phyloP scores from a whole-genome alignment of 306 rosid genomes.

The Ochetophila trinervis region DNA sequence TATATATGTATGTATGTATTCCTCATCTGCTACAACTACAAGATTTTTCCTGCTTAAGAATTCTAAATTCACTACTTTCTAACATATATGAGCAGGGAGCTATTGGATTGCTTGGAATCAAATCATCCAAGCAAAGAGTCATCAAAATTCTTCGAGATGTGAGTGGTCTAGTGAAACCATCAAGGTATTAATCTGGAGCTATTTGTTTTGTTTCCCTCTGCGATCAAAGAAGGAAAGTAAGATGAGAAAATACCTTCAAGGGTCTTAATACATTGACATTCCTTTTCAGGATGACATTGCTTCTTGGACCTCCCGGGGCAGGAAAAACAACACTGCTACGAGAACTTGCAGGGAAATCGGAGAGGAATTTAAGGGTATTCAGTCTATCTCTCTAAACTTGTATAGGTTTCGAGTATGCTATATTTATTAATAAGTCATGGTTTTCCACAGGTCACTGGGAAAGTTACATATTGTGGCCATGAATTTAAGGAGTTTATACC shows the following conservation, averaged over 20 bases:
- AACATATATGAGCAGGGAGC: conserved; percentile 34
- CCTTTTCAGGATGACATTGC: conserved; percentile 65
- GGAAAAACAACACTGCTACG: conserved; percentile 76
- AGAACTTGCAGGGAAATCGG: conserved; percentile 74
- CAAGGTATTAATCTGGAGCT: too few relatives aligned
- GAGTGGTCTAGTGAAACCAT: conserved; percentile 66
- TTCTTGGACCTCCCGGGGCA: conserved; percentile 76
- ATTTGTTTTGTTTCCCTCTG: too few relatives aligned
- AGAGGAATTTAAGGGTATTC: conserved; percentile 57
- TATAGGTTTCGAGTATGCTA: background rate
- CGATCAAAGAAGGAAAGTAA: too few relatives aligned
- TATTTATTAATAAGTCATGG: background rate
- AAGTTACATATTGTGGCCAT: conserved; percentile 79
- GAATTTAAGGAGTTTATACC: conserved; percentile 88
- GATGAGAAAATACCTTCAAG: too few relatives aligned
- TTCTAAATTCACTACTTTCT: background rate
- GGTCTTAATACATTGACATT: background rate
- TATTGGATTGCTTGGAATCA: conserved; percentile 50
- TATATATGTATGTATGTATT: too few relatives aligned
- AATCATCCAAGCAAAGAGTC: conserved; percentile 58
- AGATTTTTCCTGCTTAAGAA: background rate
- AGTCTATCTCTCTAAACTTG: background rate
- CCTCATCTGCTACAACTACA: too few relatives aligned
- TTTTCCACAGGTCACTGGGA: conserved; percentile 58
- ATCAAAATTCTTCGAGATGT: conserved; percentile 65